Conservation (phyloP, 2,329 filamentous ascomycete genomes). For the Aspergillus calidoustus region DNA sequence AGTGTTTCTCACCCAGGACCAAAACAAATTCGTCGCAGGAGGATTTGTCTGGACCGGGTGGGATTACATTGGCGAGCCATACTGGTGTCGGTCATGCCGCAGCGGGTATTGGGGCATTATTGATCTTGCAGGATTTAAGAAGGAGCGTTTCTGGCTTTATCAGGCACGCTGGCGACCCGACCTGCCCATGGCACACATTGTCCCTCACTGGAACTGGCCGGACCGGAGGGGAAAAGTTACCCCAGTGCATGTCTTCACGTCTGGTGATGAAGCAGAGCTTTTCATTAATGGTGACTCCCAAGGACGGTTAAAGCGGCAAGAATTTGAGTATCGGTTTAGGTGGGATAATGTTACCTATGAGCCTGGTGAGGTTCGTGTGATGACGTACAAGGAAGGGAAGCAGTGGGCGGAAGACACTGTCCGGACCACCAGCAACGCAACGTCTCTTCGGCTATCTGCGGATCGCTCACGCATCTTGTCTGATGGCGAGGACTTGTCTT, state of each 20-base stretch:
- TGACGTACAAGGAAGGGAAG: conserved; percentile 9
- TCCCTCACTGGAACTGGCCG: conserved; percentile 15
- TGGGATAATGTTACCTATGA: conserved; percentile 15
- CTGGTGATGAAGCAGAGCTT: conserved; percentile 10
- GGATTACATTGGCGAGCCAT: conserved; percentile 14
- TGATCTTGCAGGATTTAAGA: conserved; percentile 14
- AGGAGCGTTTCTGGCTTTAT: conserved; percentile 13
- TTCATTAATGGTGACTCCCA: conserved; percentile 7
- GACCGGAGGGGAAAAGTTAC: conserved; percentile 6
- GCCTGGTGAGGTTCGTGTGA: conserved; percentile 5
- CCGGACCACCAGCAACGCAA: not conserved
- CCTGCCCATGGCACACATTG: conserved; percentile 6
- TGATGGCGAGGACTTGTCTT: conserved; percentile 11
- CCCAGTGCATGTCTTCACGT: conserved; percentile 14
- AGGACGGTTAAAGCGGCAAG: not conserved
- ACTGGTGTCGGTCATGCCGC: not conserved
- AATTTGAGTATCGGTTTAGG: conserved; percentile 1
- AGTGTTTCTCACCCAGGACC: not conserved
- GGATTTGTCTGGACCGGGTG: conserved; percentile 16
- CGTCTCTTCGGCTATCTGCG: not conserved
- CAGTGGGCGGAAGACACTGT: conserved; percentile 11
- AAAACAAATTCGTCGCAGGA: conserved; percentile 10
- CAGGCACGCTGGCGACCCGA: conserved; percentile 6
- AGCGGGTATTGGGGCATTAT: conserved; percentile 13
- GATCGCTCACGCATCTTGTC: not conserved